These are phyloP conservation scores for Arctium minus DNA, from an alignment of 129 eudicot species.

Conservation along the genomic window DNA sequence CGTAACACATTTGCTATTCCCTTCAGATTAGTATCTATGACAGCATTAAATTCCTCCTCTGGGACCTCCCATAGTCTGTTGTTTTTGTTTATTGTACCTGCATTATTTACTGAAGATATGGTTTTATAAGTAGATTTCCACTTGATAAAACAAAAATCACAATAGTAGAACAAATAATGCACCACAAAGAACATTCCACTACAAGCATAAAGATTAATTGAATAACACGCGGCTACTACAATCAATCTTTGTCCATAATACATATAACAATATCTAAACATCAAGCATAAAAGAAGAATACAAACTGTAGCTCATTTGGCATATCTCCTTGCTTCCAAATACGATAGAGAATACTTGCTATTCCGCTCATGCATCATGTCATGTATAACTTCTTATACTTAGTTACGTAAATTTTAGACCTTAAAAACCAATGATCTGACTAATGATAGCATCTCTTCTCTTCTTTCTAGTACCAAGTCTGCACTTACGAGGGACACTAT, in stretches of 20 bases:
- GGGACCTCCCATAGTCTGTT: conserved; percentile 95
- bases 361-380: neutral
- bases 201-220: neutral
- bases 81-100: conserved; percentile 92
- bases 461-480: too few species aligned
- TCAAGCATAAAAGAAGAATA: neutral
- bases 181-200: neutral
- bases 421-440: neutral
- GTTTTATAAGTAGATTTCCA: conserved; percentile 4
- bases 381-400: too few species aligned
- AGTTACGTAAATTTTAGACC: neutral
- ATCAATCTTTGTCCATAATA: neutral
- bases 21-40: conserved; percentile 84
- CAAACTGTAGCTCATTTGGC: neutral
- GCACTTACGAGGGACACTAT: neutral
- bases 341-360: neutral
- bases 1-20: conserved; percentile 85
- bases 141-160: neutral
- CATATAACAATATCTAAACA: neutral
- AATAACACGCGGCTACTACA: neutral
- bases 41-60: conserved; percentile 84
- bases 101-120: conserved; percentile 65
- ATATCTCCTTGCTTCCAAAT: too few species aligned
- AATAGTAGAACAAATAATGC: neutral
- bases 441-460: too few species aligned